These are phyloP conservation scores for Malassezia yamatoensis DNA, from an alignment of 1,284 basidiomycete species.

Conservation along the genomic window DNA sequence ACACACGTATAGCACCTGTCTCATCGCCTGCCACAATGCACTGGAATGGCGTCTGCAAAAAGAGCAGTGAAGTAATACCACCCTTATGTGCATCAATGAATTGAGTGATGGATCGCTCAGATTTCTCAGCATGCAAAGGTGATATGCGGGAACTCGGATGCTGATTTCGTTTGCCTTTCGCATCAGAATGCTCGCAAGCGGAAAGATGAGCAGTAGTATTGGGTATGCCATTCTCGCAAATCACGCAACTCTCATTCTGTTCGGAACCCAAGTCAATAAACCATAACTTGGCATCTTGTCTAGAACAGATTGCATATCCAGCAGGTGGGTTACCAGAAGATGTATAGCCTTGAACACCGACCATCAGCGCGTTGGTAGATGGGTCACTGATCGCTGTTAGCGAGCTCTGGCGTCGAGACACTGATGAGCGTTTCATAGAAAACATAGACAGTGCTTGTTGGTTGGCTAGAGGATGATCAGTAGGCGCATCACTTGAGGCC, in stretches of 20 bases:
- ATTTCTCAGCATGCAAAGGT: slow-evolving; percentile 28
- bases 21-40: slow-evolving; percentile 72
- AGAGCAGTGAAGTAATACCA: slow-evolving; percentile 65
- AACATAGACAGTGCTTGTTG: too few relatives aligned
- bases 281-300: slow-evolving; percentile 67
- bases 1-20: slow-evolving; percentile 34
- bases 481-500: too few relatives aligned
- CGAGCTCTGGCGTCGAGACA: too few relatives aligned
- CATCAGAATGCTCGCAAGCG: too few relatives aligned
- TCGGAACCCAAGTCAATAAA: slow-evolving; percentile 66
- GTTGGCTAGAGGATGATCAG: too few relatives aligned
- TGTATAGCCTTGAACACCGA: slow-evolving; percentile 45
- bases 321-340: slow-evolving; percentile 30
- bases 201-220: not conserved
- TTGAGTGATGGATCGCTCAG: slow-evolving; percentile 15
- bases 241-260: too few relatives aligned
- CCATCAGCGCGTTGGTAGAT: slow-evolving; percentile 20
- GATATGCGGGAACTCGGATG: slow-evolving; percentile 1
- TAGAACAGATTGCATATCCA: slow-evolving; percentile 70
- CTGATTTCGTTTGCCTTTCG: not conserved
- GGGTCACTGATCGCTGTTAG: not conserved
- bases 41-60: slow-evolving; percentile 75
- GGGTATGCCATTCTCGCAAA: slow-evolving; percentile 51
- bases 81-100: slow-evolving; percentile 58
- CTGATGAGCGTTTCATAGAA: too few relatives aligned